phyloP scores from a whole-genome alignment of 441 rosid species.

The Heliophila coronopifolia region DNA sequence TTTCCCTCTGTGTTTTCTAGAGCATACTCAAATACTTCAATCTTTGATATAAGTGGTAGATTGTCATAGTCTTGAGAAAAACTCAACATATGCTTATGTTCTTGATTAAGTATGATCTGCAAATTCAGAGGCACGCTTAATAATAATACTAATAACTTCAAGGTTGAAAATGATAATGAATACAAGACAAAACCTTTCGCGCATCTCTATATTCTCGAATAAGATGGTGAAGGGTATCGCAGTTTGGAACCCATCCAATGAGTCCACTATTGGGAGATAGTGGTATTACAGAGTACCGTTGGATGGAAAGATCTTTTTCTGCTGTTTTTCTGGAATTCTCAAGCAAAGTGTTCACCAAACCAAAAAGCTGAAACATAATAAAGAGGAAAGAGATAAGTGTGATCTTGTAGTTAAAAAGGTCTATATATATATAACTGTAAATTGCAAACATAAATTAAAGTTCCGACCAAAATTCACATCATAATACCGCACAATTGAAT shows the following conservation, averaged over 20 bases:
- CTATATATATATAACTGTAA: background rate
- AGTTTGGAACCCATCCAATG: constrained; percentile 95
- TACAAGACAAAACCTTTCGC: constrained; percentile 58
- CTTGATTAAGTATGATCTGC: constrained; percentile 89
- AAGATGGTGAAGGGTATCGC: constrained; percentile 93
- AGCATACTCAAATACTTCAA: constrained; percentile 92
- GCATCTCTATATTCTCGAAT: constrained; percentile 95
- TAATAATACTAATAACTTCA: constrained; percentile 13
- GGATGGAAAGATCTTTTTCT: constrained; percentile 89
- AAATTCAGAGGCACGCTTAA: constrained; percentile 25
- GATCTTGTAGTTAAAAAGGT: constrained; percentile 7
- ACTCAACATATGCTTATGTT: constrained; percentile 84
- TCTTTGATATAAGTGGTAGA: constrained; percentile 88
- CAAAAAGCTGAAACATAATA: constrained; percentile 71
- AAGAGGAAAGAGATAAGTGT: constrained; percentile 7
- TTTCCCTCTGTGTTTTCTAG: constrained; percentile 89
- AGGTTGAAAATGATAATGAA: constrained; percentile 12
- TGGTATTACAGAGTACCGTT: constrained; percentile 90
- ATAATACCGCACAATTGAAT: background rate
- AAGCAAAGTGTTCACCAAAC: constrained; percentile 88
- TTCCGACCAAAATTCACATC: constrained; percentile 7
- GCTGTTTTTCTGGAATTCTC: constrained; percentile 85
- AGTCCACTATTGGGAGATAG: constrained; percentile 96
- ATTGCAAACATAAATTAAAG: background rate
- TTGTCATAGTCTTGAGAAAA: constrained; percentile 95